These are phyloP conservation scores for Leptodontidium sp. DNA, from an alignment of 2,329 filamentous ascomycete species.

Conservation along the genomic window DNA sequence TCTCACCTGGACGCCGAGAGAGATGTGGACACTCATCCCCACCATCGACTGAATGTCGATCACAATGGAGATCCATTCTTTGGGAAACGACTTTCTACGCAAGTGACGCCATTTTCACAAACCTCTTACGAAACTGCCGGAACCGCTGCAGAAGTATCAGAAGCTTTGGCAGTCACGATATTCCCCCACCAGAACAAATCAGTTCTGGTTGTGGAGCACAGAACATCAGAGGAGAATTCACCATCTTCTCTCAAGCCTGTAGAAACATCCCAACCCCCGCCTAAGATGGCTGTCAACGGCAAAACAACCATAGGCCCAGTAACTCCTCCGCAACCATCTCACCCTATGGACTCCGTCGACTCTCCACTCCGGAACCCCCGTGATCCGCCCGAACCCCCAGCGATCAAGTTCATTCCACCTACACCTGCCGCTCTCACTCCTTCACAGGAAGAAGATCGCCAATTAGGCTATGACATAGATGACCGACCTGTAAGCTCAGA, in stretches of 20 bases:
- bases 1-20: slow-evolving; percentile 28
- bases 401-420: slow-evolving; percentile 68
- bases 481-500: slow-evolving; percentile 43
- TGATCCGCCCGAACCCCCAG: slow-evolving; percentile 63
- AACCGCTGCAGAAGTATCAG: slow-evolving; percentile 67
- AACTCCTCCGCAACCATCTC: slow-evolving; percentile 60
- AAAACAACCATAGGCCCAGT: slow-evolving; percentile 52
- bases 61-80: slow-evolving; percentile 62
- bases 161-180: slow-evolving; percentile 68
- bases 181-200: slow-evolving; percentile 72
- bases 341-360: slow-evolving; percentile 62
- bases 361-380: slow-evolving; percentile 70
- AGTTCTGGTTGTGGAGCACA: slow-evolving; percentile 60
- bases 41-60: slow-evolving; percentile 51
- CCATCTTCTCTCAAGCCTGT: slow-evolving; percentile 27
- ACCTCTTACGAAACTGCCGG: slow-evolving; percentile 66
- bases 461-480: slow-evolving; percentile 62
- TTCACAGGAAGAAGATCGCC: slow-evolving; percentile 58
- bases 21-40: slow-evolving; percentile 25
- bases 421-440: slow-evolving; percentile 68
- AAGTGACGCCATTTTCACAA: slow-evolving; percentile 69
- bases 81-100: slow-evolving; percentile 60
- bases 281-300: slow-evolving; percentile 44
- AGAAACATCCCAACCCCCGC: slow-evolving; percentile 29
- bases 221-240: slow-evolving; percentile 32